phyloP scores from a whole-genome alignment of 371 early-diverging fungal genomes.

The Rhizopus arrhizus region DNA sequence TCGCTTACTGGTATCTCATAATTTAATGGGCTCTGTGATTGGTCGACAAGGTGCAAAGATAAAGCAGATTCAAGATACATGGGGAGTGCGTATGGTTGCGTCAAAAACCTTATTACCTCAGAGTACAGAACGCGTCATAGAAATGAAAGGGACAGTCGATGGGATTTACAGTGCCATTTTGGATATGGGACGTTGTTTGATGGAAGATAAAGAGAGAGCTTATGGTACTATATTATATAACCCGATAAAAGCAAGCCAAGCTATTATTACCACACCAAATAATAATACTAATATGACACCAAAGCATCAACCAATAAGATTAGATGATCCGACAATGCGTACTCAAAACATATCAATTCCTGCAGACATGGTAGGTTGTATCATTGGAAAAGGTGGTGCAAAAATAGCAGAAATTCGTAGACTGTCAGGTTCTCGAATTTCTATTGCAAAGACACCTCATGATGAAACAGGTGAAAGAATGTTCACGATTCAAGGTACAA shows the following conservation, averaged over 20 bases:
- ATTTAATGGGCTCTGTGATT: slow-evolving; percentile 86
- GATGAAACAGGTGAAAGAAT: slow-evolving; percentile 80
- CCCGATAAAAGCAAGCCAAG: slow-evolving; percentile 42
- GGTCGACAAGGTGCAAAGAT: slow-evolving; percentile 86
- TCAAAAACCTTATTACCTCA: slow-evolving; percentile 85
- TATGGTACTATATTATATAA: slow-evolving; percentile 52
- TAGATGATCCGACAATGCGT: slow-evolving; percentile 47
- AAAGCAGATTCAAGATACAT: slow-evolving; percentile 83
- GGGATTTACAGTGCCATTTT: slow-evolving; percentile 74
- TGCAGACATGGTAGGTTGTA: slow-evolving; percentile 90
- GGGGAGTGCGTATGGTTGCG: slow-evolving; percentile 80
- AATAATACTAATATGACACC: slow-evolving; percentile 51
- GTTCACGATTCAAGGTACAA: slow-evolving; percentile 87
- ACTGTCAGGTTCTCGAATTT: slow-evolving; percentile 82
- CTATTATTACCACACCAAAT: slow-evolving; percentile 25
- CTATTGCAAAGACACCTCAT: slow-evolving; percentile 79
- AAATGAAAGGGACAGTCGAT: slow-evolving; percentile 74
- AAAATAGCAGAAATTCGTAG: slow-evolving; percentile 91
- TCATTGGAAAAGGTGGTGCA: slow-evolving; percentile 89
- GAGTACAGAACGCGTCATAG: slow-evolving; percentile 84
- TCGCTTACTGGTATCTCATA: slow-evolving; percentile 81
- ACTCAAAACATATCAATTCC: slow-evolving; percentile 89
- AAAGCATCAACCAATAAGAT: slow-evolving; percentile 9
- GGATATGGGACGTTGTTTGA: slow-evolving; percentile 58
- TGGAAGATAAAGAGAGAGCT: slow-evolving; percentile 53